Percentiles rank a stretch among this genome's conserved stretches.
phyloP scores from a whole-genome alignment of 2,329 filamentous ascomycete species.

The Fusarium guadeloupense region DNA sequence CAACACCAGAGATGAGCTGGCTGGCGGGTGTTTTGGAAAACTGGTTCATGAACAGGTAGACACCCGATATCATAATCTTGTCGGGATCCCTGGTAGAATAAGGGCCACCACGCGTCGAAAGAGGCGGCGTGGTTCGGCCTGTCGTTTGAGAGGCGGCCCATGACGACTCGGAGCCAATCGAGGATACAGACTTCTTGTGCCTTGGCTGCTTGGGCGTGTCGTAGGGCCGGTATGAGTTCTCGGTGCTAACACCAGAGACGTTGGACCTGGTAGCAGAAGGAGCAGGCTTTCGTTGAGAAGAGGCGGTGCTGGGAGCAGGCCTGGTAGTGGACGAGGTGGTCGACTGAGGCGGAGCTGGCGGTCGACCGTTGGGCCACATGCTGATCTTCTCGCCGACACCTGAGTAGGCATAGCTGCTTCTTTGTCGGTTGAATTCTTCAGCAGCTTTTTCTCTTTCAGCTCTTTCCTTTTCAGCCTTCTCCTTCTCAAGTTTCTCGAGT shows the following conservation, averaged over 20 bases:
- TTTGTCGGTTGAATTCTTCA: slow-evolving; percentile 51
- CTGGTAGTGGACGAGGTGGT: slow-evolving; percentile 37
- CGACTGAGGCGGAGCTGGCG: slow-evolving; percentile 47
- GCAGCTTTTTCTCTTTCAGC: slow-evolving; percentile 46
- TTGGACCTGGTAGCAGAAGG: slow-evolving; percentile 64
- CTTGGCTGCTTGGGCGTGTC: slow-evolving; percentile 70
- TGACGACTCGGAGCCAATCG: slow-evolving; percentile 79
- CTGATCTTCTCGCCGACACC: slow-evolving; percentile 74
- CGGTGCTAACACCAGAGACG: slow-evolving; percentile 66
- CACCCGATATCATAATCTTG: slow-evolving; percentile 94
- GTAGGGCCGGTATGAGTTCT: slow-evolving; percentile 81
- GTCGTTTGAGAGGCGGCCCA: slow-evolving; percentile 89
- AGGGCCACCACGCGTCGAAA: slow-evolving; percentile 76
- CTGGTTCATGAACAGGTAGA: slow-evolving; percentile 91
- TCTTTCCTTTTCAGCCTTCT: slow-evolving; percentile 44
- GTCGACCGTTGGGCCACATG: slow-evolving; percentile 73
- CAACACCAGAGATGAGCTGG: slow-evolving; percentile 85
- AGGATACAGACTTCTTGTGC: slow-evolving; percentile 72
- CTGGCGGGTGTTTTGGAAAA: slow-evolving; percentile 91
- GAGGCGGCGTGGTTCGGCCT: slow-evolving; percentile 82
- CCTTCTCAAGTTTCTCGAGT: slow-evolving; percentile 45
- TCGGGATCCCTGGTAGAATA: slow-evolving; percentile 91
- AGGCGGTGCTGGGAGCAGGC: slow-evolving; percentile 39
- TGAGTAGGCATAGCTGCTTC: slow-evolving; percentile 69
- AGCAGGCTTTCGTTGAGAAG: slow-evolving; percentile 49